Base-by-base conservation (phyloP, 495 filamentous ascomycete species). In the Penicillium alfredii region DNA sequence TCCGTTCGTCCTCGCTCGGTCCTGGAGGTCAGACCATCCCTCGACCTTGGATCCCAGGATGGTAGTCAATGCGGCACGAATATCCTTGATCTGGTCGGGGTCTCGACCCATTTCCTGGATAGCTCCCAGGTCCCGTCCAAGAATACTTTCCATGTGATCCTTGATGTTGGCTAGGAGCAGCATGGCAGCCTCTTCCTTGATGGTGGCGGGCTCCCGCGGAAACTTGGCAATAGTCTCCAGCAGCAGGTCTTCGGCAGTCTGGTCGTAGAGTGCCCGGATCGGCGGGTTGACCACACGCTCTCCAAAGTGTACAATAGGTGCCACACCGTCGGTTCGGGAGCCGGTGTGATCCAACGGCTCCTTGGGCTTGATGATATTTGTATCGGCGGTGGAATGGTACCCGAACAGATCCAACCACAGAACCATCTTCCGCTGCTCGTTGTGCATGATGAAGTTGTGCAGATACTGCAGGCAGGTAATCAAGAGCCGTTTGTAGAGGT, bases 381-480 rank as follows among this genome's bases (percentile, higher is more conserved):
- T 70, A 41, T 71, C 68, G 26, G 64, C 74, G 6, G 56, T 79
- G 55, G 53, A 71, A 35, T 71, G 64, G 29, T 81, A 77, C 18
- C 85, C 83, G 51, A 89, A 90, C 1, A 96, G 69, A 51, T 86
- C 83, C 25, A 87, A 69, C 88, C 88, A 96, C 17, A 96, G 81
- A 3, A 85, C 72, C 69, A 94, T 82, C 64, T 96, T 94, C 35
- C 86, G 82, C 19, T 84, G 74, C 58, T 96, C 88, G 38, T 96
- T 94, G 46, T 86, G 83, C 63, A 87, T 85, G 17, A 88, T 84
- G 60, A 90, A 83, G 50, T 96, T 96, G 53, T 94, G 88, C 17
- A 89, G 76, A 53, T 90, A 87, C 58, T 96, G 89, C 8, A 96
- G 72, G 33, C 83, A 84, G 0, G 85, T 92, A 14, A 94, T 88